Percentiles rank a stretch among this genome's conserved stretches.
Evolutionary conservation across 2,329 filamentous ascomycete genomes (phyloP).

Genomic region (Colletotrichum sp.): DNA sequence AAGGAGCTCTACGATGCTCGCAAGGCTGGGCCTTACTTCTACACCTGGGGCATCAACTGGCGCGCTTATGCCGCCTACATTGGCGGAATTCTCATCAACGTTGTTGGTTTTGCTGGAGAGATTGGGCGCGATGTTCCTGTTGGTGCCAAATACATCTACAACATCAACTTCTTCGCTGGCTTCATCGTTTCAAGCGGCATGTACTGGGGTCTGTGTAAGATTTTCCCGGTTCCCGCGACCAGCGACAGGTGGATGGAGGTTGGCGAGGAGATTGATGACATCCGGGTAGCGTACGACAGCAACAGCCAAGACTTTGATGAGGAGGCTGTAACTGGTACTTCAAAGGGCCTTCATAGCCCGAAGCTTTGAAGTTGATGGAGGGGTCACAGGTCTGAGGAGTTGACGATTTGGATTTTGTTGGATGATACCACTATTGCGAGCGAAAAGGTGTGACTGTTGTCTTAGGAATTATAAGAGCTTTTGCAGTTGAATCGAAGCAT

Average conservation of each 20-base stretch:
- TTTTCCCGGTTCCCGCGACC: constrained; percentile 76
- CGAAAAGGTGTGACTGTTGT: neutral
- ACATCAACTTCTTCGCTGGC: constrained; percentile 88
- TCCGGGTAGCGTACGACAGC: constrained; percentile 51
- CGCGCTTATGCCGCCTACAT: constrained; percentile 85
- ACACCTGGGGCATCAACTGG: constrained; percentile 77
- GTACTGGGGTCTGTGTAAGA: constrained; percentile 73
- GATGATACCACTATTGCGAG: constrained; percentile 11
- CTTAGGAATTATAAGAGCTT: neutral
- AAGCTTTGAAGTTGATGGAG: neutral
- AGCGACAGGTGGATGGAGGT: constrained; percentile 82
- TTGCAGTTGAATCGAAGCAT: neutral
- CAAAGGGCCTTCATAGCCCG: neutral
- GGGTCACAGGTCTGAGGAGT: neutral
- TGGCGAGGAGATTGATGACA: constrained; percentile 64
- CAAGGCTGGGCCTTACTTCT: constrained; percentile 74
- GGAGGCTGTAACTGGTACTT: constrained; percentile 20
- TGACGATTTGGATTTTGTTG: neutral
- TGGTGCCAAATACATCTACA: constrained; percentile 86
- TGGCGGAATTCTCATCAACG: constrained; percentile 83
- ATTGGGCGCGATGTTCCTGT: constrained; percentile 74
- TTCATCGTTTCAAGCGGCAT: constrained; percentile 71
- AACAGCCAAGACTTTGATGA: constrained; percentile 44
- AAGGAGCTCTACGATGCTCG: constrained; percentile 80
- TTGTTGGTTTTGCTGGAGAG: constrained; percentile 88